phyloP scores from a whole-genome alignment of 2,329 filamentous ascomycete genomes.

The Cytospora leucostoma region DNA sequence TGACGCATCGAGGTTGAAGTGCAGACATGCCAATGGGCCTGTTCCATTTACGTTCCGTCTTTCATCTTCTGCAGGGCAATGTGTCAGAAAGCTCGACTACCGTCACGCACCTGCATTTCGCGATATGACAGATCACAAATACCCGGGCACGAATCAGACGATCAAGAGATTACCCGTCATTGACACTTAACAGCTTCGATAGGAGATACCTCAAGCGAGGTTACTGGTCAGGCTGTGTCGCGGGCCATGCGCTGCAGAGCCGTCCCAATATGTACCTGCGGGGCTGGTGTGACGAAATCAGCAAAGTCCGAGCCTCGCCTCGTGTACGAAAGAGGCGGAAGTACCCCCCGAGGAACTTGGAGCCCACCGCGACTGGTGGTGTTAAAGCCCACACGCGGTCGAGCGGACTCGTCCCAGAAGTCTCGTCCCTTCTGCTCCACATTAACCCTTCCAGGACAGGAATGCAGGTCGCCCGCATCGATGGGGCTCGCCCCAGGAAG shows the following conservation, averaged over 20 bases:
- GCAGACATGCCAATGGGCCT: conserved; percentile 3
- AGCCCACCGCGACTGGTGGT: conserved; percentile 13
- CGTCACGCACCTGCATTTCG: conserved; percentile 18
- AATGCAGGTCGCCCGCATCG: background rate
- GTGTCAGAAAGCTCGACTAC: conserved; percentile 8
- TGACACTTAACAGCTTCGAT: conserved; percentile 20
- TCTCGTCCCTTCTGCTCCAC: conserved; percentile 14
- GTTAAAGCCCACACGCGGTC: conserved; percentile 17
- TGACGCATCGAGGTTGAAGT: conserved; percentile 15
- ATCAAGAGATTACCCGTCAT: conserved; percentile 20
- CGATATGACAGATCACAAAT: conserved; percentile 27
- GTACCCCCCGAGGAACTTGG: conserved; percentile 5
- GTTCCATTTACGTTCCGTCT: background rate
- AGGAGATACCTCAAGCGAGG: conserved; percentile 1
- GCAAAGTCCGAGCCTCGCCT: conserved; percentile 11
- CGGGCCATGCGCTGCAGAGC: conserved; percentile 1
- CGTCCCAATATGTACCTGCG: background rate
- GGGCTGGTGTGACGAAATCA: conserved; percentile 9
- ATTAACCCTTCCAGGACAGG: background rate
- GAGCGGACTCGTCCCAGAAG: conserved; percentile 4
- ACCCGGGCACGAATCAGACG: conserved; percentile 14
- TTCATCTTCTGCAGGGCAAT: background rate
- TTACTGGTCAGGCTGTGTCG: conserved; percentile 7
- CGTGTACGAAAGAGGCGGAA: conserved; percentile 1
- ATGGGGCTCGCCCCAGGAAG: background rate